Percentiles rank a stretch among this genome's conserved stretches.
These are phyloP conservation scores for Lachancea quebecensis DNA, from an alignment of 805 yeast species.

Conservation along the genomic window DNA sequence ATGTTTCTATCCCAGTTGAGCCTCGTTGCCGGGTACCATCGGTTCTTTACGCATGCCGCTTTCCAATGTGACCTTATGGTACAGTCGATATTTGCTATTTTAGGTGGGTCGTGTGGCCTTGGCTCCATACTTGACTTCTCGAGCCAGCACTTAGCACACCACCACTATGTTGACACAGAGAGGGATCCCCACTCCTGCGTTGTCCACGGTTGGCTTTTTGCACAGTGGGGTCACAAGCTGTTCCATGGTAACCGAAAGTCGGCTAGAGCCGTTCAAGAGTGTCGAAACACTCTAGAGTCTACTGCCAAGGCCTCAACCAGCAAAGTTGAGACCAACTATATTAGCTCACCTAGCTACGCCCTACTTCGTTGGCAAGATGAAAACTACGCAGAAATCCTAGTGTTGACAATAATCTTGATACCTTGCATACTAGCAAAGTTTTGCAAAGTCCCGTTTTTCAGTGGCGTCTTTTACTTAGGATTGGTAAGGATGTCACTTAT, in stretches of 20 bases:
- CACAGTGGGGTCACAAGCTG: slow-evolving; percentile 86
- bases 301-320: slow-evolving; percentile 15
- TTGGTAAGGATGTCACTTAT: slow-evolving; percentile 59
- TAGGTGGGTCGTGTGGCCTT: slow-evolving; percentile 24
- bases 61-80: slow-evolving; percentile 18
- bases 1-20: slow-evolving; percentile 15
- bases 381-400: slow-evolving; percentile 53
- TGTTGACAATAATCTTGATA: slow-evolving; percentile 45
- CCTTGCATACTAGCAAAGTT: slow-evolving; percentile 64
- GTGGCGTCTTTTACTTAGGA: slow-evolving; percentile 61
- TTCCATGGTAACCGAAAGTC: slow-evolving; percentile 57
- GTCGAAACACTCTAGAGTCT: slow-evolving; percentile 46
- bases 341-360: slow-evolving; percentile 55
- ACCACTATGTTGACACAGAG: slow-evolving; percentile 80
- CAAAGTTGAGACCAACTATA: slow-evolving; percentile 41
- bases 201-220: slow-evolving; percentile 70
- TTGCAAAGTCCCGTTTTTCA: slow-evolving; percentile 76
- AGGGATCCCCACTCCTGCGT: slow-evolving; percentile 75
- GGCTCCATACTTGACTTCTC: slow-evolving; percentile 23
- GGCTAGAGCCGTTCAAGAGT: slow-evolving; percentile 33
- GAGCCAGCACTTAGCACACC: slow-evolving; percentile 72
- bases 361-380: slow-evolving; percentile 63
- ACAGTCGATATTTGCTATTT: slow-evolving; percentile 15
- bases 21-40: slow-evolving; percentile 25
- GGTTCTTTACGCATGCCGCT: slow-evolving; percentile 22